Base-by-base conservation (phyloP, 345 rosid genomes). In the Populus euphratica region DNA sequence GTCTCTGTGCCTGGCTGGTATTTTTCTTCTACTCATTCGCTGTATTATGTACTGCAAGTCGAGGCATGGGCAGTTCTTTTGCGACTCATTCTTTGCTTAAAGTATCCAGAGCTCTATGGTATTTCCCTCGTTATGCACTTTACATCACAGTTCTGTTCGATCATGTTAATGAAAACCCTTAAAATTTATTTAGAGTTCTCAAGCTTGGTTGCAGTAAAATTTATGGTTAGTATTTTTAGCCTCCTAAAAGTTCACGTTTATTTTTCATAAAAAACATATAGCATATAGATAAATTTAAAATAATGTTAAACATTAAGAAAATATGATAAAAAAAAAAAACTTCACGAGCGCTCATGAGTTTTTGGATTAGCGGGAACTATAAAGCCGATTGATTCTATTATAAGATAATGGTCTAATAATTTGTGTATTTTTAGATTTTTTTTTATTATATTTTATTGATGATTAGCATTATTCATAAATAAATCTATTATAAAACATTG, bases 21-120 rank as follows among this genome's bases (percentile, higher is more conserved):
- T 78, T 67, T 65, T 77, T 18, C 67, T 29, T 44, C 41, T 29
- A 23, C 52, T 56, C 0, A 38, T 13, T 56, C 12, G 41, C 33
- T 54, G 68, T 43, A 54, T 68, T 65, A 52, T 72, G 73, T 66
- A 54, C 68, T 33, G n/a, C 5, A 27, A 65, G 72, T 14, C 56
- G 20, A 56, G 71, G 16, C 41, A 59, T 41, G 61, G 21, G 36
- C 49, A 63, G 63, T 41, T 61, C 12, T 5, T 35, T 62, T 64
- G 52, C 17, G 18, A 25, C 17, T 10, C 29, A 17, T 23, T 54
- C 8, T 21, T 67, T 25, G 41, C 27, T 13, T 59, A 5, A 6
- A 25, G 25, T n/a, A 73, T 59, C 56, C 47, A n/a, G 47, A 36
- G 38, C 33, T 36, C 33, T 1, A 7, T 33, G 72, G 21, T 20